Conservation (phyloP, 2,329 filamentous ascomycete genomes). For the Ophiostoma populinum region DNA sequence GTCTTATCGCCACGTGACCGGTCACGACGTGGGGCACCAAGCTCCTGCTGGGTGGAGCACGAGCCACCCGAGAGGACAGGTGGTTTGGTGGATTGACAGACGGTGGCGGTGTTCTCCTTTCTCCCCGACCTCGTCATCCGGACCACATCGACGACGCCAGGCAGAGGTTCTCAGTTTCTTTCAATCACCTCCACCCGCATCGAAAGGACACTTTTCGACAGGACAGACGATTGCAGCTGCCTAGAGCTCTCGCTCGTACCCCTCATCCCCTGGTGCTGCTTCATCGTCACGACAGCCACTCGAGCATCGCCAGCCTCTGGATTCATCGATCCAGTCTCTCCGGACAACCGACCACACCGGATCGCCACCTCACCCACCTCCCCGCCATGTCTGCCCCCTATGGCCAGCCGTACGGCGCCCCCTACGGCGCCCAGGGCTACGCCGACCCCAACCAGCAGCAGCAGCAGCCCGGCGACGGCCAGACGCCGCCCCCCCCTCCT, state of each 20-base stretch:
- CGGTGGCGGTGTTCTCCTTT: no score
- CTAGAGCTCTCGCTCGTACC: no score
- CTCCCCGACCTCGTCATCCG: no score
- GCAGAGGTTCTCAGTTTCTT: no score
- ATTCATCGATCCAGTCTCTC: background rate
- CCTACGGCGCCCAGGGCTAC: conserved; percentile 19
- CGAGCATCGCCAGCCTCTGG: background rate
- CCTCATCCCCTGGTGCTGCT: no score
- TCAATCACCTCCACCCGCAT: no score
- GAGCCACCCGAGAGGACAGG: conserved; percentile 10
- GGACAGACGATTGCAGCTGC: no score
- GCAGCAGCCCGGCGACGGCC: conserved; percentile 21
- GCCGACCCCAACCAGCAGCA: conserved; percentile 23
- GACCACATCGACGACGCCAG: no score
- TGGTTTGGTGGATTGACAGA: no score
- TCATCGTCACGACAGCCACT: no score
- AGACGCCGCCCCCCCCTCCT: conserved; percentile 19
- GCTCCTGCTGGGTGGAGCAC: conserved; percentile 6
- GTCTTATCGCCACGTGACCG: conserved; percentile 1
- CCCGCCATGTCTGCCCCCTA: conserved; percentile 39
- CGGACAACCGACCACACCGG: no score
- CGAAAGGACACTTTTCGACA: no score
- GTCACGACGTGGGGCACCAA: background rate
- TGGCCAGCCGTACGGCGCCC: conserved; percentile 19
- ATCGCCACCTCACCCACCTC: conserved; percentile 6